Conservation (phyloP, 768 basidiomycete species). For the Boletus rex-veris region DNA sequence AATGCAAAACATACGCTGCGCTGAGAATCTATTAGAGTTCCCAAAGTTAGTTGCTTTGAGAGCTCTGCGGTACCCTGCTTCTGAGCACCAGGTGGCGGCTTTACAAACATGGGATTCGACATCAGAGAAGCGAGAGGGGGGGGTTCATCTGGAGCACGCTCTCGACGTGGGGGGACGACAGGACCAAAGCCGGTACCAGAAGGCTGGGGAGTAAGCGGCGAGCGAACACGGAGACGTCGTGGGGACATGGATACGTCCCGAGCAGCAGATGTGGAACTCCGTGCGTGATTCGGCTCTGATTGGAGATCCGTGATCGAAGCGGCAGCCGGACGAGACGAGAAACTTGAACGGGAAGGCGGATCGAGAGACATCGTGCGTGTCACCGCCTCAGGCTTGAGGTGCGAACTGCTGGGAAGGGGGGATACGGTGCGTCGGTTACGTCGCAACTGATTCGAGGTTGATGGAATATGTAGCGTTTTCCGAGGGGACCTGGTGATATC, state of each 20-base stretch:
- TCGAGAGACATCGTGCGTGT: slow-evolving; percentile 74
- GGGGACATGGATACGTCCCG: slow-evolving; percentile 48
- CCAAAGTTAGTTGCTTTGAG: slow-evolving; percentile 46
- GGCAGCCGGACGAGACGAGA: slow-evolving; percentile 25
- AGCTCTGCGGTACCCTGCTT: slow-evolving; percentile 20
- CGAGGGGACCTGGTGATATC: slow-evolving; percentile 27
- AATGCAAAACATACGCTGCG: slow-evolving; percentile 44
- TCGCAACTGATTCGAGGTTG: slow-evolving; percentile 30
- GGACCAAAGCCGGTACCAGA: slow-evolving; percentile 42
- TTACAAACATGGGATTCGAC: slow-evolving; percentile 68
- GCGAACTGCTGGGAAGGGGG: slow-evolving; percentile 33
- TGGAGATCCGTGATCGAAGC: slow-evolving; percentile 35
- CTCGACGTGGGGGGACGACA: slow-evolving; percentile 34
- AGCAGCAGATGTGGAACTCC: slow-evolving; percentile 22
- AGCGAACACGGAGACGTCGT: slow-evolving; percentile 51
- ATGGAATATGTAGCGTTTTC: slow-evolving; percentile 31
- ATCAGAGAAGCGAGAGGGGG: slow-evolving; percentile 60
- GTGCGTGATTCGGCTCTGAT: slow-evolving; percentile 18
- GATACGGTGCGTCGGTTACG: slow-evolving; percentile 42
- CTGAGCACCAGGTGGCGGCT: slow-evolving; percentile 43
- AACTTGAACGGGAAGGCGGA: slow-evolving; percentile 40
- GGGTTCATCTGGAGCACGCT: slow-evolving; percentile 62
- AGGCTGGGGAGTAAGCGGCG: slow-evolving; percentile 70
- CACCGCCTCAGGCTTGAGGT: slow-evolving; percentile 34
- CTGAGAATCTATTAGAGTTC: slow-evolving; percentile 54